A percentile compares a stretch with the other conserved stretches of the same genome.
Evolutionary conservation across 495 filamentous ascomycete genomes (phyloP).

Genomic region (Penicillium lividum): DNA sequence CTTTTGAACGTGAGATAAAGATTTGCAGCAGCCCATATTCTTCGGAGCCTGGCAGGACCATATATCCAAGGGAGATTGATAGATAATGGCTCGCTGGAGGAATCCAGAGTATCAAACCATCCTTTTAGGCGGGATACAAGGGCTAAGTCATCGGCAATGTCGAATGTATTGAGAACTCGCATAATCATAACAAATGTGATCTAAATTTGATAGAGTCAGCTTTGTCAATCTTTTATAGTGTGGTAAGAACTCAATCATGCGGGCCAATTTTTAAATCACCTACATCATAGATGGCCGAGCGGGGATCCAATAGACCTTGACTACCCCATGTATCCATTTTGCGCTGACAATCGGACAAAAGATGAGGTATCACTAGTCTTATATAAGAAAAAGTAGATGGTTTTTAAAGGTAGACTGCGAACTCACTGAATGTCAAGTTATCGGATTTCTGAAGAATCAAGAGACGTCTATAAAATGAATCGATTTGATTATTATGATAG

Average conservation of each 20-base stretch:
- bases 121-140: background rate
- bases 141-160: background rate
- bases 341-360: slow-evolving; percentile 9
- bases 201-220: background rate
- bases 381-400: background rate
- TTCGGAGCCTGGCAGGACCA: background rate
- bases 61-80: background rate
- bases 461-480: background rate
- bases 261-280: background rate
- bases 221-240: background rate
- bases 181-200: background rate
- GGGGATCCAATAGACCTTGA: slow-evolving; percentile 8
- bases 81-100: background rate
- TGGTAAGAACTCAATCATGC: too few relatives aligned
- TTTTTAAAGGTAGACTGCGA: background rate
- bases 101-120: background rate
- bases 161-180: background rate
- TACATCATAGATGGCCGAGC: slow-evolving; percentile 14
- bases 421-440: background rate
- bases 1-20: background rate
- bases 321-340: slow-evolving; percentile 5
- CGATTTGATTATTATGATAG: background rate
- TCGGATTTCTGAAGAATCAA: background rate
- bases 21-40: background rate
- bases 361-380: slow-evolving; percentile 9